Evolutionary conservation across 2,329 filamentous ascomycete species (phyloP).

Genomic region (Aspergillus sp.): DNA sequence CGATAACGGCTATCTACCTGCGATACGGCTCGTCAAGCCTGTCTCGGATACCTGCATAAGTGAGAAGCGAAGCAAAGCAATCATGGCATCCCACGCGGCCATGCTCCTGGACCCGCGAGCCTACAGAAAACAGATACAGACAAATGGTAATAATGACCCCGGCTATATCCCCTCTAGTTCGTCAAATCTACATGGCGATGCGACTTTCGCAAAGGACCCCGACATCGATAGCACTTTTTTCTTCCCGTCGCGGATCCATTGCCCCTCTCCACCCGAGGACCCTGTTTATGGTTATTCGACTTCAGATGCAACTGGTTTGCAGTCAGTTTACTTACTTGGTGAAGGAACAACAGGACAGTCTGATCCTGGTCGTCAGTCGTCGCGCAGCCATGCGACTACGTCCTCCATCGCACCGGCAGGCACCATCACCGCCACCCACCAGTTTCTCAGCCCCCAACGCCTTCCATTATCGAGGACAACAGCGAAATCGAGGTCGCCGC

Average conservation of each 20-base stretch:
- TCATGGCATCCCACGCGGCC: constrained; percentile 35
- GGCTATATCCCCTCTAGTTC: constrained; percentile 4
- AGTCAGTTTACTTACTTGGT: constrained; percentile 15
- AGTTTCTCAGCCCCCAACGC: constrained; percentile 14
- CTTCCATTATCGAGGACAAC: constrained; percentile 7
- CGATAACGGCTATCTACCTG: neutral
- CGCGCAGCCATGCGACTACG: constrained; percentile 4
- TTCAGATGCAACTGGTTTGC: constrained; percentile 2
- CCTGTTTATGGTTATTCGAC: constrained; percentile 10
- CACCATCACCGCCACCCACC: constrained; percentile 18
- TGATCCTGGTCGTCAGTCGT: constrained; percentile 7
- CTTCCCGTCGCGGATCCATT: constrained; percentile 8
- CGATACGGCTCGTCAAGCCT: neutral
- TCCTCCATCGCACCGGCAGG: constrained; percentile 18
- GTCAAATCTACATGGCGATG: constrained; percentile 6
- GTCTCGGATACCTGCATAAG: constrained; percentile 12
- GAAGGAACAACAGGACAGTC: constrained; percentile 17
- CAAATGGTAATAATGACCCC: constrained; percentile 25
- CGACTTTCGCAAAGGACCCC: constrained; percentile 1
- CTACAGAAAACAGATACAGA: constrained; percentile 30
- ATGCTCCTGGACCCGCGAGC: constrained; percentile 40
- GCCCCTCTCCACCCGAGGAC: constrained; percentile 9
- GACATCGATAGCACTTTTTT: constrained; percentile 9
- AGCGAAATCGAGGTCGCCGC: constrained; percentile 10
- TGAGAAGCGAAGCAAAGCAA: constrained; percentile 4